Conservation (phyloP, 306 rosid species). For the Begonia masoniana region DNA sequence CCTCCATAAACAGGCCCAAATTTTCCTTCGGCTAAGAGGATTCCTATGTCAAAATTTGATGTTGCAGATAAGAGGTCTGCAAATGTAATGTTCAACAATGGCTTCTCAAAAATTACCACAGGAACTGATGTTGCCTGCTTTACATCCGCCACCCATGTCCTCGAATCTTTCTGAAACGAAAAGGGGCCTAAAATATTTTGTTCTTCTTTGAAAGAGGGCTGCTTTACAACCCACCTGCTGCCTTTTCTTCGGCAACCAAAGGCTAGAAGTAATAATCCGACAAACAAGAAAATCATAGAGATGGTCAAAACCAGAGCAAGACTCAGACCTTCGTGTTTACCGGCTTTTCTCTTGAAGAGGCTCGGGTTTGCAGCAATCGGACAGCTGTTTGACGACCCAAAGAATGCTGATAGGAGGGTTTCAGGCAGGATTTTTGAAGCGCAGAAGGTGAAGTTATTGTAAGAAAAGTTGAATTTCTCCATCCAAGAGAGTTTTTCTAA, state of each 20-base stretch:
- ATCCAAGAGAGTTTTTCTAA: conserved; percentile 52
- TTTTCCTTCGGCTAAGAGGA: conserved; percentile 92
- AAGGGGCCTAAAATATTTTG: conserved; percentile 84
- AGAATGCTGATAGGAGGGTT: conserved; percentile 37
- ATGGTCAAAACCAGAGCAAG: conserved; percentile 66
- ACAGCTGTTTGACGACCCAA: conserved; percentile 60
- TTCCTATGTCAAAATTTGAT: conserved; percentile 80
- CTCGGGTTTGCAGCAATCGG: conserved; percentile 86
- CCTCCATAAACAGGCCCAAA: conserved; percentile 95
- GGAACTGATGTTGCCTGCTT: conserved; percentile 88
- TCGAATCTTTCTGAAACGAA: conserved; percentile 89
- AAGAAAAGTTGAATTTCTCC: conserved; percentile 85
- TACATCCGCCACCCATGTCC: conserved; percentile 98
- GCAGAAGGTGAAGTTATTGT: conserved; percentile 75
- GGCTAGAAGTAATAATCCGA: conserved; percentile 65
- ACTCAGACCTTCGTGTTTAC: conserved; percentile 36
- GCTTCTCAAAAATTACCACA: conserved; percentile 93
- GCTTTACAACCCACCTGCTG: conserved; percentile 70
- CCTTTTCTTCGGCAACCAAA: conserved; percentile 70
- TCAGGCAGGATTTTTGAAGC: conserved; percentile 39
- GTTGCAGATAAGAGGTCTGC: conserved; percentile 90
- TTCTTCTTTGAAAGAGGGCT: conserved; percentile 64
- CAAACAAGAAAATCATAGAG: conserved; percentile 60
- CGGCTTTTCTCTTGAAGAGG: conserved; percentile 32
- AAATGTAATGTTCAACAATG: conserved; percentile 78